Evolutionary conservation across 169 alveolate species (phyloP).

Genomic region (Plasmodium gonderi): DNA sequence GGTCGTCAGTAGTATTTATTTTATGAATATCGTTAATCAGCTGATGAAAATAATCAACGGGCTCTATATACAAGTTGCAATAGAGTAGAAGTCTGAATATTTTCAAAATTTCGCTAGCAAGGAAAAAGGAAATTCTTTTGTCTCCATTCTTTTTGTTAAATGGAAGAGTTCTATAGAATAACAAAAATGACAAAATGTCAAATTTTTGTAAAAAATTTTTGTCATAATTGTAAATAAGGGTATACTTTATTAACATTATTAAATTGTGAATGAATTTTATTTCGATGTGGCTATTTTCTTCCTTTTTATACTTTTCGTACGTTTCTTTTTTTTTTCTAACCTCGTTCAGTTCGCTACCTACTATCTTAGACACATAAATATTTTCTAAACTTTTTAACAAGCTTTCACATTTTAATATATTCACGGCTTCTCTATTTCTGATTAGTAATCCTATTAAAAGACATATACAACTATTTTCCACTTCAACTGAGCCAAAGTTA

Average conservation of each 20-base stretch:
- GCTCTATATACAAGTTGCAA: slow-evolving; percentile 57
- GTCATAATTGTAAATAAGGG: slow-evolving; percentile 42
- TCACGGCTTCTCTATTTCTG: slow-evolving; percentile 13
- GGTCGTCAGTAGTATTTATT: not conserved
- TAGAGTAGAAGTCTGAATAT: slow-evolving; percentile 17
- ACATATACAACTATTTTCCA: slow-evolving; percentile 75
- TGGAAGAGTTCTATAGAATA: slow-evolving; percentile 40
- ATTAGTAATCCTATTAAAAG: slow-evolving; percentile 48
- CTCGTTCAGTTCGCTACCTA: slow-evolving; percentile 19
- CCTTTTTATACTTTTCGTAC: not conserved
- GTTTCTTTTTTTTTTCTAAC: slow-evolving; percentile 14
- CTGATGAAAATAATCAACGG: slow-evolving; percentile 71
- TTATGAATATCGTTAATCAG: slow-evolving; percentile 17
- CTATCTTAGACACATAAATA: slow-evolving; percentile 42
- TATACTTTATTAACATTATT: slow-evolving; percentile 48
- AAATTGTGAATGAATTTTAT: slow-evolving; percentile 40
- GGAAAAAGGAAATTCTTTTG: not conserved
- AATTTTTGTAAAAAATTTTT: slow-evolving; percentile 26
- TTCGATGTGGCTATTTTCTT: not conserved
- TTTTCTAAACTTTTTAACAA: slow-evolving; percentile 26
- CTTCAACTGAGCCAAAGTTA: slow-evolving; percentile 39
- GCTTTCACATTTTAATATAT: slow-evolving; percentile 4
- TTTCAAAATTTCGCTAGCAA: slow-evolving; percentile 19
- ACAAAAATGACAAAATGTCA: slow-evolving; percentile 46
- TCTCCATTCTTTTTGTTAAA: slow-evolving; percentile 12